Percentiles rank a stretch among this genome's conserved stretches.
Evolutionary conservation across 139 green algal species (phyloP).

Genomic region (Asterochloris sp.): DNA sequence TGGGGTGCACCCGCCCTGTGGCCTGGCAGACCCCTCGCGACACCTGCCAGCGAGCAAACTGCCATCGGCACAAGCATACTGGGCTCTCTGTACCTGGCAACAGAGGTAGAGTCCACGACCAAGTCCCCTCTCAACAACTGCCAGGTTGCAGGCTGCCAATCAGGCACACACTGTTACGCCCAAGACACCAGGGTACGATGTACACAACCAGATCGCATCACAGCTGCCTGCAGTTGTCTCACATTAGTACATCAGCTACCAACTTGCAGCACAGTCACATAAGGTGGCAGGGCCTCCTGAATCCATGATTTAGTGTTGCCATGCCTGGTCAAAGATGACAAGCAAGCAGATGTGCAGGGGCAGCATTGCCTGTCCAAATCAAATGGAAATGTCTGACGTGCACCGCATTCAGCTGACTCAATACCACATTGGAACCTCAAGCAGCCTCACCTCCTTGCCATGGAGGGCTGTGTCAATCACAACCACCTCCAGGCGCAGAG

Average conservation of each 20-base stretch:
- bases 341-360: too few species aligned
- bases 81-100: conserved; percentile 86
- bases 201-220: background rate
- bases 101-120: too few species aligned
- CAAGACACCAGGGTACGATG: background rate
- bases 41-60: conserved; percentile 21
- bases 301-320: too few species aligned
- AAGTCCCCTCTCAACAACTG: conserved; percentile 71
- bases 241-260: too few species aligned
- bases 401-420: too few species aligned
- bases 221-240: too few species aligned
- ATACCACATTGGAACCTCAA: too few species aligned
- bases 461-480: background rate
- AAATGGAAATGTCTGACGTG: too few species aligned
- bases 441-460: background rate
- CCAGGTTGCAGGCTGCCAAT: conserved; percentile 69
- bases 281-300: too few species aligned
- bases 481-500: background rate
- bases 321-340: too few species aligned
- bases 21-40: conserved; percentile 37
- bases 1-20: conserved; percentile 76
- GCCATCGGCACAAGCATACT: conserved; percentile 44
- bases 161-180: conserved; percentile 48
- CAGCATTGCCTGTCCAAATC: too few species aligned
- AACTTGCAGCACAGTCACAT: too few species aligned